Evolutionary conservation across 352 stramenopile genomes (phyloP).

Genomic region (Lagenidium sp.): DNA sequence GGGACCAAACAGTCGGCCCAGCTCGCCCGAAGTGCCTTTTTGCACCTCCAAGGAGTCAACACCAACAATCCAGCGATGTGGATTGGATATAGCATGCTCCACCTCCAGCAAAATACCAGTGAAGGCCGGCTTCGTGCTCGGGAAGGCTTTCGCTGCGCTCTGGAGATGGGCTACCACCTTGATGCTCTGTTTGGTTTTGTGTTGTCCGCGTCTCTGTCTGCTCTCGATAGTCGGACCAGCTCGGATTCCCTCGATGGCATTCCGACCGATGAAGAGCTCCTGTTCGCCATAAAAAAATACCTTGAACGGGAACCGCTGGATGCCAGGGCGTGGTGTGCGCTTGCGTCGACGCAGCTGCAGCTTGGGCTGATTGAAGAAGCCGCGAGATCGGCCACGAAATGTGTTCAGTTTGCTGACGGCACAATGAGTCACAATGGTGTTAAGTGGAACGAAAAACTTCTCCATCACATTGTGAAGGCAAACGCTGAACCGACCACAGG

Average conservation of each 20-base stretch:
- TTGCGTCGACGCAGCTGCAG: constrained; percentile 53
- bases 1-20: neutral
- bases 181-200: constrained; percentile 65
- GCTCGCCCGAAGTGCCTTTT: constrained; percentile 66
- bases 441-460: neutral
- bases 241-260: neutral
- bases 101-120: constrained; percentile 25
- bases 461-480: too few relatives aligned
- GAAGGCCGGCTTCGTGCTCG: constrained; percentile 38
- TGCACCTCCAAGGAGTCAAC: constrained; percentile 79
- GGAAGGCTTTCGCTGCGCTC: constrained; percentile 69
- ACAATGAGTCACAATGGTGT: neutral
- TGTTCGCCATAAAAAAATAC: constrained; percentile 79
- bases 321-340: constrained; percentile 41
- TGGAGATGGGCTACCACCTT: constrained; percentile 63
- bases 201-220: constrained; percentile 13
- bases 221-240: neutral
- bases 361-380: constrained; percentile 36
- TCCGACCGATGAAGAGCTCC: constrained; percentile 22
- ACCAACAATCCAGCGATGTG: constrained; percentile 79
- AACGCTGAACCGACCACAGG: too few relatives aligned
- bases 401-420: neutral
- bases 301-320: constrained; percentile 65
- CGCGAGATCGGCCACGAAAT: constrained; percentile 18
- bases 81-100: constrained; percentile 79